Evolutionary conservation across 179 eudicot genomes (phyloP), one percentile per base, ranked within the genome.

Genomic region (Nepenthes alata): DNA sequence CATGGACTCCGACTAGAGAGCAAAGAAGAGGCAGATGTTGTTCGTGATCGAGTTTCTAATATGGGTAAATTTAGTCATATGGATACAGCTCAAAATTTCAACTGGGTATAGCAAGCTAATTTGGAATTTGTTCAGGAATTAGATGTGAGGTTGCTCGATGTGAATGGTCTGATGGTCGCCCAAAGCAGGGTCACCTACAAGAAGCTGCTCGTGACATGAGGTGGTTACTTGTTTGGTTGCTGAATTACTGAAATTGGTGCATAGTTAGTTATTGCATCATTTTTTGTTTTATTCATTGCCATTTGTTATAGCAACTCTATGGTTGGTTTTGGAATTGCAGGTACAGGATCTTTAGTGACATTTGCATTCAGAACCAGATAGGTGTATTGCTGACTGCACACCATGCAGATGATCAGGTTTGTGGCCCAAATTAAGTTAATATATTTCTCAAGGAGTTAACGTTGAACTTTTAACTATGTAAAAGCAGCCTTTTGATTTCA

Each of bases 341-440:
- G 87, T 89, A 93, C 78, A 71, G 76, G 66, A 72, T 61, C 59
- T 80, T 93, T 35, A 80, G 71, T 50, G 72, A 82, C 51, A 71
- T 85, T 55, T 93, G 98, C 69, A 59, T 73, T 12, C 64, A 62
- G 51, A 74, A 85, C 38, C 81, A 77, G 71, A 80, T 89, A 61
- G 83, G 80, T 57, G 85, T 77, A 36, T 59, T 93, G 65, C 78
- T 93, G 66, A 72, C 83, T 63, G 98, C 95, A 51, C 98, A 93
- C 71, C 98, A 93, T 75, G 96, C 90, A 9, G 97, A 93, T 78
- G 98, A 89, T 74, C 98, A 93, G 98, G 98, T 93, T 49, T 75
- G 77, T 37, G 37, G 35, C 56, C 66, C 45, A 25, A 25, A 25
- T 25, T 25, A 25, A 25, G 25, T 25, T 25, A 25, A 25, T 25